Conservation (phyloP, 306 rosid species). For the Quercus suber region DNA sequence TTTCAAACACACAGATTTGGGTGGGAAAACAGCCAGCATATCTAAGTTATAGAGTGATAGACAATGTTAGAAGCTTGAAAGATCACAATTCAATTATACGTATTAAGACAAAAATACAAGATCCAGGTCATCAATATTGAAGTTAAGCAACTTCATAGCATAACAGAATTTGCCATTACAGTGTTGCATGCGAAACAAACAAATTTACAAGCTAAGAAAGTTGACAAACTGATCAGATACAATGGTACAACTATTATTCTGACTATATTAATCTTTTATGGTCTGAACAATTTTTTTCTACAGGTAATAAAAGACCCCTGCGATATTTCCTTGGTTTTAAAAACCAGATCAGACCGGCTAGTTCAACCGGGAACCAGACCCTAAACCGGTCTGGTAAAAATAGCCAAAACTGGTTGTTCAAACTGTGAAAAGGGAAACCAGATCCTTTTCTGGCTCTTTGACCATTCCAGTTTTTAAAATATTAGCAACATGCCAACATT, state of each 20-base stretch:
- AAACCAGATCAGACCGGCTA: too few species aligned
- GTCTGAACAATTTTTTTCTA: neutral
- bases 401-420: too few species aligned
- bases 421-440: too few species aligned
- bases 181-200: neutral
- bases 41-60: constrained; percentile 32
- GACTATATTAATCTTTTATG: neutral
- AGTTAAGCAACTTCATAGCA: neutral
- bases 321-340: neutral
- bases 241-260: neutral
- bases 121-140: neutral
- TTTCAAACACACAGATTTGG: constrained; percentile 55
- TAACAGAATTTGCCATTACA: neutral
- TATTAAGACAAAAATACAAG: constrained; percentile 8
- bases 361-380: too few species aligned
- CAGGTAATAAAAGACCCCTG: neutral
- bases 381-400: too few species aligned
- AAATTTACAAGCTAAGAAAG: neutral
- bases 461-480: neutral
- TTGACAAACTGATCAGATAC: neutral
- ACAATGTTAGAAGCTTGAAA: constrained; percentile 16
- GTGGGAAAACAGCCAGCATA: constrained; percentile 51
- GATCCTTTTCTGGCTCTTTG: too few species aligned
- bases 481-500: neutral
- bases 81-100: neutral